Conservation (phyloP, 768 basidiomycete species). For the Vararia minispora region DNA sequence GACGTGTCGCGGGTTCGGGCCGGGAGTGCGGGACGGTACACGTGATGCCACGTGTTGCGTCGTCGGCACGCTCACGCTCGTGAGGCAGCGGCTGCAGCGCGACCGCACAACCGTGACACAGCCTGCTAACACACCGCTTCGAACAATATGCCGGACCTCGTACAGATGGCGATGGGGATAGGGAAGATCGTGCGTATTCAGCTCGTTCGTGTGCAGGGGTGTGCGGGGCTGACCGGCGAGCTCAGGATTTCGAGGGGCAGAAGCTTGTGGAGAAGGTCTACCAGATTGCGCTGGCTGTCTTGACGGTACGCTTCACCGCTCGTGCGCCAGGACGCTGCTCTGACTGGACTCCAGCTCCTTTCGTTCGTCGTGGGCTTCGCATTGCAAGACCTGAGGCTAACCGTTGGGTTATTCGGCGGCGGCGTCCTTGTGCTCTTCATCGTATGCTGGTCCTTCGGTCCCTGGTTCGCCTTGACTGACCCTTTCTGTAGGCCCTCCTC, state of each 20-base stretch:
- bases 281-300: conserved; percentile 29
- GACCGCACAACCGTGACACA: no score
- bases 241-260: conserved; percentile 56
- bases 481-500: conserved; percentile 36
- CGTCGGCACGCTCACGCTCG: no score
- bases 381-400: conserved; percentile 41
- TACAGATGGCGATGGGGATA: no score
- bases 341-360: conserved; percentile 26
- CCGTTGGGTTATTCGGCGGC: conserved; percentile 37
- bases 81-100: no score
- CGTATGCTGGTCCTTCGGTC: conserved; percentile 12
- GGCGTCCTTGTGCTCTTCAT: conserved; percentile 10
- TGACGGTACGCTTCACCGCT: conserved; percentile 29
- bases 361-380: conserved; percentile 49
- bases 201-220: no score
- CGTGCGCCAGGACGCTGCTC: neutral
- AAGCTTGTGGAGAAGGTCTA: conserved; percentile 37
- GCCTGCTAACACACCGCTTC: no score
- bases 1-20: no score
- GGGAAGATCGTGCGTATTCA: no score
- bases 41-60: no score
- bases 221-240: no score
- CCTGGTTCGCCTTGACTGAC: conserved; percentile 8
- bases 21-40: no score
- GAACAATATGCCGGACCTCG: no score